Percentiles rank a stretch among this genome's conserved stretches.
Conservation (phyloP, 208 protist species). For the Leishmania arabica region DNA sequence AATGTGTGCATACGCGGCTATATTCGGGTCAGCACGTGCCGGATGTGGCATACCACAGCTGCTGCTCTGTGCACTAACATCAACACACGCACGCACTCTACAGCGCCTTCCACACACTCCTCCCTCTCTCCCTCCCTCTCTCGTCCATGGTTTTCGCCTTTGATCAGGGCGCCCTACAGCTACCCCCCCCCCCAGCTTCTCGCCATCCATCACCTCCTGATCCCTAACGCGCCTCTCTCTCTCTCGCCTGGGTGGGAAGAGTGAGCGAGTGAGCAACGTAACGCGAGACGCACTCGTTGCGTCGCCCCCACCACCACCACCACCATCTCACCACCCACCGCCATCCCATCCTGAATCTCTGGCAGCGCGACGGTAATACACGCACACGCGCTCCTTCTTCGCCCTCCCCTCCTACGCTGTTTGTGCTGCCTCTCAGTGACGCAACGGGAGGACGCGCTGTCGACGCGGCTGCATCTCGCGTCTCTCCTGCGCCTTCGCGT, state of each 20-base stretch:
- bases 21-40: neutral
- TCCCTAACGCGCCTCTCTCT: too few species aligned
- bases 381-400: slow-evolving; percentile 1
- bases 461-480: neutral
- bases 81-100: neutral
- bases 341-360: neutral
- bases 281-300: neutral
- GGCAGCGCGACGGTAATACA: neutral
- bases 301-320: neutral
- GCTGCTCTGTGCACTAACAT: neutral
- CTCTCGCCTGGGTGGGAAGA: neutral
- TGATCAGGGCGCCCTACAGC: neutral
- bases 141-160: neutral
- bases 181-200: too few species aligned
- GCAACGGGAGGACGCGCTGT: neutral
- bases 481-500: neutral
- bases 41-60: neutral
- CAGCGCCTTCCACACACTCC: neutral
- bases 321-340: neutral
- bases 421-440: slow-evolving; percentile 2
- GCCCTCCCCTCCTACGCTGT: slow-evolving; percentile 12
- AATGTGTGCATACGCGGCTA: neutral
- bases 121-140: neutral
- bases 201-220: neutral
- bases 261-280: neutral